phyloP scores from a whole-genome alignment of 2,329 filamentous ascomycete genomes.

The Monosporascus sp. region DNA sequence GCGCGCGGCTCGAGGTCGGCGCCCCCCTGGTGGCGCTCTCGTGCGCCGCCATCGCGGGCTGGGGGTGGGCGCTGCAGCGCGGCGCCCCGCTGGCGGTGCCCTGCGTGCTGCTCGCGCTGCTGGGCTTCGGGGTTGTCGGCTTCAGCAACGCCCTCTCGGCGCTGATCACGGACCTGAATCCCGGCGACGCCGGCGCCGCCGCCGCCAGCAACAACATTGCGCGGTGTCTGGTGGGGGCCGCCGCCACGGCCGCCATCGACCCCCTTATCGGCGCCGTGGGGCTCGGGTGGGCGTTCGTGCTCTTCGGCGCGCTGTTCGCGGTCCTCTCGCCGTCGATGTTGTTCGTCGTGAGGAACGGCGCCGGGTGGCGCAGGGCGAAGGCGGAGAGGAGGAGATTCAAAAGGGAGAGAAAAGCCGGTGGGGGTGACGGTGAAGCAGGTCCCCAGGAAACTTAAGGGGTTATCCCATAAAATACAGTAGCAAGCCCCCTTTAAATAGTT shows the following conservation, averaged over 20 bases:
- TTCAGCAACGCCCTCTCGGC: slow-evolving; percentile 55
- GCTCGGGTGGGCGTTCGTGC: slow-evolving; percentile 54
- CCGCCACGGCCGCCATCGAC: slow-evolving; percentile 52
- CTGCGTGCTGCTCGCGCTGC: slow-evolving; percentile 49
- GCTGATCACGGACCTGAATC: slow-evolving; percentile 57
- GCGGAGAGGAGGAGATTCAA: slow-evolving; percentile 21
- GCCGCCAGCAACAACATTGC: slow-evolving; percentile 59
- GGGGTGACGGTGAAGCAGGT: no score
- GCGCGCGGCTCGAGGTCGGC: slow-evolving; percentile 46
- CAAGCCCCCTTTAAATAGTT: no score
- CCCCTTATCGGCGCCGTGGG: slow-evolving; percentile 50
- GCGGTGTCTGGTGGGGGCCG: slow-evolving; percentile 53
- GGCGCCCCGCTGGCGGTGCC: slow-evolving; percentile 45
- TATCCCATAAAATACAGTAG: no score
- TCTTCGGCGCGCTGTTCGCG: slow-evolving; percentile 46
- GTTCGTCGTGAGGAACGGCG: slow-evolving; percentile 39
- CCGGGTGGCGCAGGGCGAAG: slow-evolving; percentile 43
- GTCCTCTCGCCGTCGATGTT: slow-evolving; percentile 42
- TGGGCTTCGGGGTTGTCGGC: slow-evolving; percentile 51
- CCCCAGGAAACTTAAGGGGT: no score
- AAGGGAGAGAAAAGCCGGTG: background rate
- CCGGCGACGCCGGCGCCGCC: slow-evolving; percentile 51
- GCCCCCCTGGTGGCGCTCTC: slow-evolving; percentile 49
- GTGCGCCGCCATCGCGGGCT: slow-evolving; percentile 46
- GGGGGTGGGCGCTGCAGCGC: slow-evolving; percentile 51